Base-by-base conservation (phyloP, 2,329 filamentous ascomycete genomes). In the Diaporthe sp. region DNA sequence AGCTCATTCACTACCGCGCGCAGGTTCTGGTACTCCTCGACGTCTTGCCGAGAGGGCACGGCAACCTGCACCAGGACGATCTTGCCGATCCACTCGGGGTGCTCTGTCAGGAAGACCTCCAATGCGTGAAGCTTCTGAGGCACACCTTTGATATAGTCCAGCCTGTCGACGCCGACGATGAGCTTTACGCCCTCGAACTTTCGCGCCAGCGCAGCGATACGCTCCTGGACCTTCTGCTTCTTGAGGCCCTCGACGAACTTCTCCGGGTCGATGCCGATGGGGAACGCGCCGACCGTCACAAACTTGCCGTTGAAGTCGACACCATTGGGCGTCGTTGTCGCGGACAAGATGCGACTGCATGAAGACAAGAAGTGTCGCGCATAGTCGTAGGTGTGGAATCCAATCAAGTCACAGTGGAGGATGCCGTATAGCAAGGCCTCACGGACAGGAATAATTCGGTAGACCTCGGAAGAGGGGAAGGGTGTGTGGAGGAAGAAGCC, bases 331-430 rank as follows among this genome's bases (percentile, higher is more conserved):
- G 95, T 98, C 1, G 96, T 98, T 1, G 91, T 87, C 1, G 93
- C 91, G 78, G 90, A 91, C 88, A 98, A 89, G 79, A 98, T 97
- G 78, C 96, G 93, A n/a, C 95, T 96, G 86, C 97, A 98, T 82
- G 94, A 96, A 86, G 95, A 98, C 79, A 99, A 87, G 87, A 98
- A 99, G 85, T 99, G 97, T 71, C 97, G 91, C n/a, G 96, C 96
- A 82, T 99, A 99, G 86, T 98, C 96, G 86, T 98, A 98, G 39
- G 97, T 99, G 85, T 99, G 97, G 88, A 99, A 98, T 44, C 97
- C 97, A 82, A 98, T 95, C 76, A 99, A 88, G 83, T 98, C 97
- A 87, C 96, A 98, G 83, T 98, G 94, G 46, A 99, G 89, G 53
- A 98, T 92, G 74, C 97, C 96, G 67, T 94, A 89, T 59, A 99